phyloP scores from a whole-genome alignment of 148 eudicot species.

The Vaccinium myrtillus region DNA sequence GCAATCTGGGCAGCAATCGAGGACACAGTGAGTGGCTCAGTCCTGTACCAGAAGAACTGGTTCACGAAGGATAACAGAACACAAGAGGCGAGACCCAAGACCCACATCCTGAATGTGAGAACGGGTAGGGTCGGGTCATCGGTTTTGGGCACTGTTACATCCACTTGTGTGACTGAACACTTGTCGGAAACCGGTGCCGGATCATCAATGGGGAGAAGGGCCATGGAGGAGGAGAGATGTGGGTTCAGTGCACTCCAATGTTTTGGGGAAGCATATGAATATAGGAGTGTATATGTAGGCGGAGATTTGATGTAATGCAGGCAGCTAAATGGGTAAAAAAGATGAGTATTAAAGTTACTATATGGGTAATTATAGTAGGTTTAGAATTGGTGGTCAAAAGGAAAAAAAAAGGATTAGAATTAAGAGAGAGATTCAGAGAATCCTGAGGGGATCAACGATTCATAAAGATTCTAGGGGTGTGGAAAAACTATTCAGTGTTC shows the following conservation, averaged over 20 bases:
- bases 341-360: not conserved
- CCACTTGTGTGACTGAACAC: constrained; percentile 55
- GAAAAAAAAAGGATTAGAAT: not conserved
- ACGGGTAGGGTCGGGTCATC: constrained; percentile 70
- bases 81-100: constrained; percentile 56
- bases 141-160: constrained; percentile 70
- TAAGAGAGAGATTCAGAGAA: not conserved
- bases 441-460: not conserved
- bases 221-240: not conserved
- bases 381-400: not conserved
- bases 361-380: not conserved
- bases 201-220: not conserved
- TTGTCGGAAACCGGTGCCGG: constrained; percentile 11
- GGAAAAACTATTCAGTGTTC: no score
- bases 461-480: no score
- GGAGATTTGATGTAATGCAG: not conserved
- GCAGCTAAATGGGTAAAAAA: not conserved
- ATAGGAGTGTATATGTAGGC: not conserved
- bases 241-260: not conserved
- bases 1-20: constrained; percentile 76
- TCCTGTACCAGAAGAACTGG: constrained; percentile 85
- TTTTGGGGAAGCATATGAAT: not conserved
- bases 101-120: constrained; percentile 84
- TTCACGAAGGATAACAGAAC: constrained; percentile 53
- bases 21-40: constrained; percentile 44